Evolutionary conservation across 768 basidiomycete species (phyloP).

Genomic region (Trametes punicea): DNA sequence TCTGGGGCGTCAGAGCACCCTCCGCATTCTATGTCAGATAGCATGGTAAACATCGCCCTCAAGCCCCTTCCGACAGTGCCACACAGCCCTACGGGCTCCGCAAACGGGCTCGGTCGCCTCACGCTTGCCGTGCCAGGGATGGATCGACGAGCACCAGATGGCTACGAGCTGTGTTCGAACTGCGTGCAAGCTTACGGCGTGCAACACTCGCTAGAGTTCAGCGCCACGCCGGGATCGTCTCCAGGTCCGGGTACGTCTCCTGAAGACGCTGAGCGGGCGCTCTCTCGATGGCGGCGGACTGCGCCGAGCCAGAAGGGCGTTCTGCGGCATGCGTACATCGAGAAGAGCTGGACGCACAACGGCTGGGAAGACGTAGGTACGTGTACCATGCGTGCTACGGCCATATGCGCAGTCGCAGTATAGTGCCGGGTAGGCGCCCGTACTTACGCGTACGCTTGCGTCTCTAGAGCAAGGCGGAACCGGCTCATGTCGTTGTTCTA

Average conservation of each 20-base stretch:
- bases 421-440: background rate
- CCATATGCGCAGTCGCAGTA: conserved; percentile 1
- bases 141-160: conserved; percentile 29
- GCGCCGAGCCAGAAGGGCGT: conserved; percentile 73
- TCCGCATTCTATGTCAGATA: conserved; percentile 15
- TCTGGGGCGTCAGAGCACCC: conserved; percentile 9
- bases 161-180: conserved; percentile 81
- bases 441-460: background rate
- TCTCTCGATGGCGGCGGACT: conserved; percentile 60
- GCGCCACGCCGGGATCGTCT: conserved; percentile 48
- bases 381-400: conserved; percentile 28
- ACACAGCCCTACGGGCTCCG: background rate
- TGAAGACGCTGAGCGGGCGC: conserved; percentile 48
- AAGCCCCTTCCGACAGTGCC: conserved; percentile 4
- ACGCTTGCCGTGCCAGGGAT: background rate
- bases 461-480: conserved; percentile 70
- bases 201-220: conserved; percentile 66
- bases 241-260: conserved; percentile 44
- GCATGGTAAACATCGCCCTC: background rate
- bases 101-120: background rate
- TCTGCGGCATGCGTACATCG: conserved; percentile 78
- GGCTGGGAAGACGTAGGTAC: conserved; percentile 90
- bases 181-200: conserved; percentile 81
- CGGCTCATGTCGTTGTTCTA: conserved; percentile 67
- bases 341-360: conserved; percentile 78